Base-by-base conservation (phyloP, 2,329 filamentous ascomycete genomes). In the Talaromyces sp. region DNA sequence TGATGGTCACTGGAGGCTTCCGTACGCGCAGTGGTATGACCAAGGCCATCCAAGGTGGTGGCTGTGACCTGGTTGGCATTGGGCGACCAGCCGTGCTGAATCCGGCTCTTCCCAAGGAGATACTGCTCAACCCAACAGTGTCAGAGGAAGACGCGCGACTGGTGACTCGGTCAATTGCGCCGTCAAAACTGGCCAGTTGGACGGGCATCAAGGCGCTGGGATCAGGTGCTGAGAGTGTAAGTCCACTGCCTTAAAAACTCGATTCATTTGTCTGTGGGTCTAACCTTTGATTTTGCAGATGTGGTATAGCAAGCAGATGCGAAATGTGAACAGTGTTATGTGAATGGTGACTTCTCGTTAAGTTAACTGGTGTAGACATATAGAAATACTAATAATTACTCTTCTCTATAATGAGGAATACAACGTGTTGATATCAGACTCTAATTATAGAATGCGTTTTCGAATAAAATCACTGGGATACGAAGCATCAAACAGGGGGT, bases 1-100 rank as follows among this genome's bases (percentile, higher is more conserved):
- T 85, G 32, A 81, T 85, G 75, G 78, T 89, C 3, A 88, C 85
- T 0, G 86, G 87, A 3, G 87, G 86, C 0, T 87, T 89, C 70
- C 79, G 85, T 1, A 82, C 79, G 0, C 73, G 80, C 2, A 68
- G 69, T 0, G 82, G 79, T 2, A 83, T 83, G 72, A 77, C 80
- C 26, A 72, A 76, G 7, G 81, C 81, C 11, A 67, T 84, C 6
- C 61, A 72, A 5, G 74, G 75, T 11, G 75, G 77, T 0, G 77
- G 75, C 2, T 83, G 80, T 63, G 77, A 84, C 61, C 63, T 83
- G 66, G 73, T 83, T 21, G 81, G 81, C 0, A 71, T 83, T 24
- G 80, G 73, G 0, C 69, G 81, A 32, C 77, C 80, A 0, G 77
- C 79, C 0, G 75, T 77, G 12, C 64, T 82, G 9, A 68, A 80